These are phyloP conservation scores for Giardia duodenalis DNA, from an alignment of 208 protist genomes.

Conservation along the genomic window DNA sequence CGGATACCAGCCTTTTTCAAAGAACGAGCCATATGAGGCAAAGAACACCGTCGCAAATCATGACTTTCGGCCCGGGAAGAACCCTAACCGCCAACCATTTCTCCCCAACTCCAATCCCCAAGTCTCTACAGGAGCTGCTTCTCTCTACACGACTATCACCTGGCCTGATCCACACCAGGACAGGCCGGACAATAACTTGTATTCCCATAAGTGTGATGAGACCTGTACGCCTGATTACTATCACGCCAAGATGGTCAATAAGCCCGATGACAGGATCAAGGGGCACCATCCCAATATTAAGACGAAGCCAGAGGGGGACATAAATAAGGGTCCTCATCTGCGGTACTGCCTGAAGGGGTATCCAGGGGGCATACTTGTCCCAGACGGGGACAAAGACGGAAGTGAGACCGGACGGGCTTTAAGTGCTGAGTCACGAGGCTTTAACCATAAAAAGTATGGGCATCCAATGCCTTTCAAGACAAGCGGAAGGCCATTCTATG, in stretches of 20 bases:
- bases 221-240: neutral
- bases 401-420: neutral
- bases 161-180: neutral
- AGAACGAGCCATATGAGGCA: neutral
- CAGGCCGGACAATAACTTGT: neutral
- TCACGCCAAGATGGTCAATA: neutral
- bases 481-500: neutral
- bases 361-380: neutral
- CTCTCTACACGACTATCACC: constrained; percentile 2
- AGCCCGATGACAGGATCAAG: neutral
- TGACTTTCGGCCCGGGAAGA: neutral
- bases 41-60: neutral
- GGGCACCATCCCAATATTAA: neutral
- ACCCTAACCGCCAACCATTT: neutral
- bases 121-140: neutral
- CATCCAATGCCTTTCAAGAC: neutral
- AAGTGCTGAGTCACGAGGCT: no score
- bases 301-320: neutral
- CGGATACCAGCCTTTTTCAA: neutral
- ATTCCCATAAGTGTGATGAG: neutral
- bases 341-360: neutral
- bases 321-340: neutral
- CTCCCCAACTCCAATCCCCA: neutral
- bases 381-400: neutral
- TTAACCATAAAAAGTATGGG: neutral